These are phyloP conservation scores for Neltuma alba DNA, from an alignment of 306 rosid species.

Conservation along the genomic window DNA sequence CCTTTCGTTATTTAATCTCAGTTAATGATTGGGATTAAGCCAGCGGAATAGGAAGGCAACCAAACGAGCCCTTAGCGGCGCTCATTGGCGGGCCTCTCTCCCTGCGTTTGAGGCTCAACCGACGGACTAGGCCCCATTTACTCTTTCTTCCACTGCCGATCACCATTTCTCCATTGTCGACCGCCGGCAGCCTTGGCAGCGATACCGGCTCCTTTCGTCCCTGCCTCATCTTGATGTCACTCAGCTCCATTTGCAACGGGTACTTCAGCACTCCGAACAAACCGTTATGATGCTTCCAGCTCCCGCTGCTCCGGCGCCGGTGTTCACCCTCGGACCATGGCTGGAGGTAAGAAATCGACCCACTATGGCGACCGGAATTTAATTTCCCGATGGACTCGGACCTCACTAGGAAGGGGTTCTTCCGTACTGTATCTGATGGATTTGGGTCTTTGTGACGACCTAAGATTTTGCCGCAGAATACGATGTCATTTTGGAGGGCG, in stretches of 20 bases:
- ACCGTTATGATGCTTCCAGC: slow-evolving; percentile 16
- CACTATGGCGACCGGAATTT: neutral
- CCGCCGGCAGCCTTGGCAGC: neutral
- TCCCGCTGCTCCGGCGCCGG: slow-evolving; percentile 3
- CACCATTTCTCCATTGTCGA: neutral
- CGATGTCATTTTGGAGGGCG: slow-evolving; percentile 8
- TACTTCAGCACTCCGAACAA: slow-evolving; percentile 33
- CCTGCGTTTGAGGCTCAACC: slow-evolving; percentile 23
- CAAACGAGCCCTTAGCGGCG: slow-evolving; percentile 18
- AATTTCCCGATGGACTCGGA: neutral
- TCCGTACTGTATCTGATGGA: neutral
- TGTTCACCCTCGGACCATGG: neutral
- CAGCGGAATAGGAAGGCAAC: slow-evolving; percentile 9
- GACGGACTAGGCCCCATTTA: slow-evolving; percentile 16
- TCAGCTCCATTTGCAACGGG: slow-evolving; percentile 36
- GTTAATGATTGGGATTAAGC: neutral
- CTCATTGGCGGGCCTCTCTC: neutral
- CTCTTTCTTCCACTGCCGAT: neutral
- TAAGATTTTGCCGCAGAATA: slow-evolving; percentile 30
- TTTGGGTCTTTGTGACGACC: neutral
- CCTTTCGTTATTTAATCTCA: neutral
- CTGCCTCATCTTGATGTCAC: slow-evolving; percentile 36
- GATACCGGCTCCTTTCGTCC: neutral
- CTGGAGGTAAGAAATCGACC: neutral
- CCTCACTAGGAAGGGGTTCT: slow-evolving; percentile 11